Conservation (phyloP, 2,329 filamentous ascomycete species). For the Penicillium brevicompactum region DNA sequence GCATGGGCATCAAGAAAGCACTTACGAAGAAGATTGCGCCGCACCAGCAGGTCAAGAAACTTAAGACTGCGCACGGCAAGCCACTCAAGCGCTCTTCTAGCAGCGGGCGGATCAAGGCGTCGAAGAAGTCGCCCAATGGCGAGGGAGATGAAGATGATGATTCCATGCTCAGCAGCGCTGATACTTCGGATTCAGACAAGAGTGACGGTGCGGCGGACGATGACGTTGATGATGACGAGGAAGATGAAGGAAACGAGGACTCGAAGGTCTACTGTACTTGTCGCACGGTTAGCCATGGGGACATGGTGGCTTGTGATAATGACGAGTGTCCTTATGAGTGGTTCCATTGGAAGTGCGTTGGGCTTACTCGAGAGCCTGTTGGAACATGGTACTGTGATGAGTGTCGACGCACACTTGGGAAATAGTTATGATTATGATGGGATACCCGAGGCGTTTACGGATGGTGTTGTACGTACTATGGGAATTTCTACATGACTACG, state of each 20-base stretch:
- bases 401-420: constrained; percentile 47
- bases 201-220: constrained; percentile 39
- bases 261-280: constrained; percentile 68
- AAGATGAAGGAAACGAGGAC: constrained; percentile 57
- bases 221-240: constrained; percentile 50
- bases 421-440: constrained; percentile 26
- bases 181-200: constrained; percentile 51
- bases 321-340: constrained; percentile 65
- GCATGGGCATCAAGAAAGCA: constrained; percentile 46
- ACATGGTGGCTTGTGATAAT: constrained; percentile 71
- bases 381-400: constrained; percentile 61
- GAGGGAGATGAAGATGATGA: constrained; percentile 52
- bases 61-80: constrained; percentile 42
- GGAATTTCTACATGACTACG: neutral
- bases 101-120: constrained; percentile 38
- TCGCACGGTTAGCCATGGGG: constrained; percentile 65
- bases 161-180: constrained; percentile 55
- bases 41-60: constrained; percentile 52
- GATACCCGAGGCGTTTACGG: constrained; percentile 23
- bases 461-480: neutral
- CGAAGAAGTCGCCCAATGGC: constrained; percentile 47
- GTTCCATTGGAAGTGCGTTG: constrained; percentile 68
- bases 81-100: constrained; percentile 47
- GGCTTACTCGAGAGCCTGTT: constrained; percentile 60
- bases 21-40: constrained; percentile 58